Conservation (phyloP, 129 eudicot genomes). For the Rutidosis leptorrhynchoides region DNA sequence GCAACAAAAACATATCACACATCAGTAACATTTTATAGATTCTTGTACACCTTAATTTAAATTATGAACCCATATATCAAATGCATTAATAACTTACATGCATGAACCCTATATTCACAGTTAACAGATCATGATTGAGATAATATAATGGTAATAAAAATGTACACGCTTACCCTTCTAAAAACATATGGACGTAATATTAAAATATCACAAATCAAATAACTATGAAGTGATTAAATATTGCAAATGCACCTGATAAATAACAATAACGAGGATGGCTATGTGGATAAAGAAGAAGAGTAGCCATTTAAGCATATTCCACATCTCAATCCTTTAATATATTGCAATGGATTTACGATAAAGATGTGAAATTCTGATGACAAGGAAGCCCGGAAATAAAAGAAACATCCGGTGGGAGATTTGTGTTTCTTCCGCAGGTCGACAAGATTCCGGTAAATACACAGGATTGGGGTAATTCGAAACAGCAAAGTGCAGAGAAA, state of each 20-base stretch:
- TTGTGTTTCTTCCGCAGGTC: conserved; percentile 4
- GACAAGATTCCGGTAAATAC: conserved; percentile 4
- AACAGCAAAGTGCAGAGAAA: neutral
- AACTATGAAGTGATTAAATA: neutral
- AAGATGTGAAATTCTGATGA: conserved; percentile 2
- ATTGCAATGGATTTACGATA: neutral
- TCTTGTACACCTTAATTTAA: neutral
- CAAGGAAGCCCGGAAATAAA: neutral
- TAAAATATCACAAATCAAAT: neutral
- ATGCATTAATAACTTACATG: neutral
- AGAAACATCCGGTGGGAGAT: conserved; percentile 4
- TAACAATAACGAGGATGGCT: conserved; percentile 24
- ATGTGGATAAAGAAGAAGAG: conserved; percentile 30
- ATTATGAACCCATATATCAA: neutral
- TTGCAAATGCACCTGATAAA: conserved; percentile 23
- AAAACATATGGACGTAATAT: too few relatives aligned
- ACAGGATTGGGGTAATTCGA: conserved; percentile 2
- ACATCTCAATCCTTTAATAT: conserved; percentile 23
- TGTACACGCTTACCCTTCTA: neutral
- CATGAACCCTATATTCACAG: conserved; percentile 8
- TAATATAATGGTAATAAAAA: neutral
- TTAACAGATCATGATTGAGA: neutral
- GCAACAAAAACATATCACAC: conserved; percentile 27
- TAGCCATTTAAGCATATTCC: conserved; percentile 32
- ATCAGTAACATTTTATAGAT: neutral